Evolutionary conservation across 2,329 filamentous ascomycete genomes (phyloP), one percentile per base, ranked within the genome.

Genomic region (Trichoderma atrobrunneum): DNA sequence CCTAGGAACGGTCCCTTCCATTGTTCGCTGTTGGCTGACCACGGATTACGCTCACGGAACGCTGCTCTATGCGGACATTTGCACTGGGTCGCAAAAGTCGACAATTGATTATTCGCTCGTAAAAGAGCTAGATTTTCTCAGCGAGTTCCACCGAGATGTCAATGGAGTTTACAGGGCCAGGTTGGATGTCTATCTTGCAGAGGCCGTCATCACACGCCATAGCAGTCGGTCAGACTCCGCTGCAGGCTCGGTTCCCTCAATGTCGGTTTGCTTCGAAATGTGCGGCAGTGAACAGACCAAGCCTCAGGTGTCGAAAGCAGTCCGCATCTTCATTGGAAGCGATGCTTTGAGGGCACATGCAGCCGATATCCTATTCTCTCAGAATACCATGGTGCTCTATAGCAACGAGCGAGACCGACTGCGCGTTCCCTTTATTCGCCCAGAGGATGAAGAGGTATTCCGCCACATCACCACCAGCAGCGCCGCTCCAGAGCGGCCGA

Each of bases 21-120:
- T 99, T 75, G 93, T 98, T 72, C 92, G 96, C 73, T 99, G 96
- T 84, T 98, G 96, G 95, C 86, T 98, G 76, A 95, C 93, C 30
- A 92, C 91, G 43, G 91, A 93, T 77, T 98, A 97, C 82, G 95
- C 94, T 16, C 95, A 97, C 79, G 91, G 92, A 75, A 92, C 94
- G 11, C 87, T 98, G 18, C 86, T 98, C 6, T 98, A 98, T 79
- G 96, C 95, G 43, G 95, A 94, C 39, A 87, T 98, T 3, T 98
- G 96, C 81, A 95, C 93, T 2, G 96, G 95, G 2, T 97, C 96
- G 6, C 94, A 95, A 80, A 91, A 90, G 76, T 98, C 96, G 1
- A 90, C 90, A n/a, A 84, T 99, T 60, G 92, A 96, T 71, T 87
- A 89, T 76, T 88, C 90, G 7, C 86, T 98, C 67, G 84, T 98